phyloP scores from a whole-genome alignment of 345 rosid species.

The Atalantia buxifolia region DNA sequence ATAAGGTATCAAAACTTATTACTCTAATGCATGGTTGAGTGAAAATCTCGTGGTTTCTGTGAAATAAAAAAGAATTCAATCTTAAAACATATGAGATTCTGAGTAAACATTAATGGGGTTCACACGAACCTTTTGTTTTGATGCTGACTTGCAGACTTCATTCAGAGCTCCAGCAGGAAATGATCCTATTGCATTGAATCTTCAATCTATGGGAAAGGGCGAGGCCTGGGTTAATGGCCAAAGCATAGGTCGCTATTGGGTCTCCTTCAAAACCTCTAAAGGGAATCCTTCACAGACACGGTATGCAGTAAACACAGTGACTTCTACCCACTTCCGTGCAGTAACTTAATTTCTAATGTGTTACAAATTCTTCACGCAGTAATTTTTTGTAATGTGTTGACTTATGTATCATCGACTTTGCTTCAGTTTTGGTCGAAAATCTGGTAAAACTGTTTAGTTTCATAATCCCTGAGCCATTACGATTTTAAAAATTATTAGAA shows the following conservation, averaged over 20 bases:
- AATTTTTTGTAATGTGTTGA: too few relatives aligned
- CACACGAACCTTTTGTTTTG: not conserved
- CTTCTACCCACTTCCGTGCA: not conserved
- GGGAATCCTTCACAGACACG: constrained; percentile 56
- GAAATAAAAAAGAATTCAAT: not conserved
- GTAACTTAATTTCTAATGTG: not conserved
- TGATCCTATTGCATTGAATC: constrained; percentile 53
- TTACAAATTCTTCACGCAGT: not conserved
- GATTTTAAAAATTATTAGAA: not conserved
- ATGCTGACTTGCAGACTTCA: constrained; percentile 32
- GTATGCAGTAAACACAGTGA: constrained; percentile 15
- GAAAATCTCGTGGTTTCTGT: not conserved
- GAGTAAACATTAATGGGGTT: not conserved
- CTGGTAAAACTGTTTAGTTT: not conserved
- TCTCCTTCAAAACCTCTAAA: constrained; percentile 38
- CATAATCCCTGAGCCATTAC: not conserved
- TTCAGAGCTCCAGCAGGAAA: constrained; percentile 46
- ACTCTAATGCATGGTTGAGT: not conserved
- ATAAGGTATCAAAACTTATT: constrained; percentile 41
- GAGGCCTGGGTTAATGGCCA: constrained; percentile 66
- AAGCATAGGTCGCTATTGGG: constrained; percentile 67
- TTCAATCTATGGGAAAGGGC: constrained; percentile 64
- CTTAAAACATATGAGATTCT: not conserved
- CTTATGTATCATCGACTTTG: not conserved
- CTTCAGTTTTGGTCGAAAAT: not conserved